These are phyloP conservation scores for Vigna trinervia DNA, from an alignment of 306 rosid genomes.

Conservation along the genomic window DNA sequence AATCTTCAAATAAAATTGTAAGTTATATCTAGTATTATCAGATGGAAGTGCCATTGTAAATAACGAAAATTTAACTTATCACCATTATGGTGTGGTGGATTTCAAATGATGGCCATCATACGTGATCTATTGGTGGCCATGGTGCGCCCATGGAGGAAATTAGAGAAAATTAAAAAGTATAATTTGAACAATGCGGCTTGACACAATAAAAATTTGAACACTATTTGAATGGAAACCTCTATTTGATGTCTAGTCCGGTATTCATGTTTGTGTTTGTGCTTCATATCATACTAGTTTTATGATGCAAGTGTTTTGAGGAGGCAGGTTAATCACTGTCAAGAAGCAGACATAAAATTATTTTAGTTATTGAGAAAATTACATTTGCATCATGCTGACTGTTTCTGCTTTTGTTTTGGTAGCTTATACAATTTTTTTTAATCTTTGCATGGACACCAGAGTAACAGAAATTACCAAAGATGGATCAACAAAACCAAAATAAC, in stretches of 20 bases:
- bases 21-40: neutral
- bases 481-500: conserved; percentile 62
- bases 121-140: neutral
- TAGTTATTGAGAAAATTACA: conserved; percentile 30
- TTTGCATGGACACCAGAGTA: conserved; percentile 43
- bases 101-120: neutral
- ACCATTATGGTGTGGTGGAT: neutral
- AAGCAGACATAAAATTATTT: neutral
- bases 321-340: conserved; percentile 17
- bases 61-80: neutral
- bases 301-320: conserved; percentile 5
- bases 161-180: neutral
- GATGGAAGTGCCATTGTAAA: neutral
- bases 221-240: neutral
- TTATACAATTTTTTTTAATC: conserved; percentile 4
- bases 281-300: neutral
- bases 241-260: too few species aligned
- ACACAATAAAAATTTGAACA: neutral
- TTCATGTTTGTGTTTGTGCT: too few species aligned
- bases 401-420: neutral
- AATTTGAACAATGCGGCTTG: neutral
- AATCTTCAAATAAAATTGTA: neutral
- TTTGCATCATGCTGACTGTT: conserved; percentile 3
- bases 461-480: conserved; percentile 53
- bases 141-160: neutral